Base-by-base conservation (phyloP, 768 basidiomycete species). In the Mycena floridula region DNA sequence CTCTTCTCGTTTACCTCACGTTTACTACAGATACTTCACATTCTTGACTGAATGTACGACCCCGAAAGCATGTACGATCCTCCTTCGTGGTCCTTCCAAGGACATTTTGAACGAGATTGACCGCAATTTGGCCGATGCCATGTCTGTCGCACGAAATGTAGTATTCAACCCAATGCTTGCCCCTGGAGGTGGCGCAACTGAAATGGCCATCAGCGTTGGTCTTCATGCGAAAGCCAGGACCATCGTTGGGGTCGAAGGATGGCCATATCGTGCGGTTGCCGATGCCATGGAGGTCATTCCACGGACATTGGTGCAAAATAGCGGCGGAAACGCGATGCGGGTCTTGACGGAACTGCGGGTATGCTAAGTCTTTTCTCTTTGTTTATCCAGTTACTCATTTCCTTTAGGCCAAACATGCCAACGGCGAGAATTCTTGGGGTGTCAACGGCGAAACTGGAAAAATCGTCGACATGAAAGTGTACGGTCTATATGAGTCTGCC, bases 241-340 rank as follows among this genome's bases (percentile, higher is more conserved):
- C 37, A 73, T 96, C 47, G 82, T 82, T 13, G 94, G 95, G 12
- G 85, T 93, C 13, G 91, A 94, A 60, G 87, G 85, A 1, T 92
- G 89, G 73, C 92, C 93, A 7, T 93, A 84, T 68, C 69, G 86
- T 37, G 92, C 94, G 21, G 91, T 98, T 9, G 88, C 88, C 0
- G 95, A 98, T 54, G 93, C 96, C 25, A 84, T 98, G 77, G 95
- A 98, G 64, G 91, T 98, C 45, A 95, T 98, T 53, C 96, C 96
- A 3, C 69, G 95, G 46, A 97, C 94, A 25, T 69, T 99, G 52
- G 82, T 93, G 15, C 94, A 98, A 63, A 99, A 99, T 65, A 81
- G 81, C 23, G 94, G 96, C 5, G 96, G 93, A 1, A 98, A 97
- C 64, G 90, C 83, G 5, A 97, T 98, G 53, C 73, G 96, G 41